Evolutionary conservation across 345 rosid genomes (phyloP).

Genomic region (Sapria himalayana): DNA sequence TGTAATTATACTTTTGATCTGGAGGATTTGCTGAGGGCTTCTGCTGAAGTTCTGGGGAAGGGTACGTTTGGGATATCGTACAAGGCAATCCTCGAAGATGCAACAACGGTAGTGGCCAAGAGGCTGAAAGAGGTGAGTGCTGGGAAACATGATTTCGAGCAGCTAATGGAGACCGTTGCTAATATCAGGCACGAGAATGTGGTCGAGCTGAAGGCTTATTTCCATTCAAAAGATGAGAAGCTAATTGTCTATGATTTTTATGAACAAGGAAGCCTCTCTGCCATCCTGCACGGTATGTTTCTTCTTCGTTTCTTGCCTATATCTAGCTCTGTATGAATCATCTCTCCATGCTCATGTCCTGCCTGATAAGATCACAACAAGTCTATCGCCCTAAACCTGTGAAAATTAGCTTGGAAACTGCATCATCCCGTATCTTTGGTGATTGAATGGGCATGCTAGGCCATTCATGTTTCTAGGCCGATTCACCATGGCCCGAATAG

Average conservation of each 20-base stretch:
- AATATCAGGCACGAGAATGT: slow-evolving; percentile 57
- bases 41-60: slow-evolving; percentile 93
- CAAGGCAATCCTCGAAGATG: slow-evolving; percentile 73
- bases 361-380: too few species aligned
- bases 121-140: slow-evolving; percentile 62
- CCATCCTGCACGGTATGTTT: slow-evolving; percentile 55
- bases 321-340: too few species aligned
- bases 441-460: too few species aligned
- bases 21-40: slow-evolving; percentile 92
- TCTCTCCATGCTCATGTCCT: too few species aligned
- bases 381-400: too few species aligned
- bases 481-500: too few species aligned
- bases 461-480: too few species aligned
- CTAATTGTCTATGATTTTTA: slow-evolving; percentile 61
- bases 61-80: slow-evolving; percentile 88
- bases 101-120: slow-evolving; percentile 65
- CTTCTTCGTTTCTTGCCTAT: too few species aligned
- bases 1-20: slow-evolving; percentile 73
- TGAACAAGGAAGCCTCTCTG: slow-evolving; percentile 46
- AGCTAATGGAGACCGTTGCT: slow-evolving; percentile 78
- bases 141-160: slow-evolving; percentile 78
- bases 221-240: slow-evolving; percentile 76
- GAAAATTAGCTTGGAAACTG: too few species aligned
- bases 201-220: slow-evolving; percentile 69
- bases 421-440: too few species aligned